Conservation (phyloP, 1,139 yeast genomes). For the Geotrichum klebahnii region DNA sequence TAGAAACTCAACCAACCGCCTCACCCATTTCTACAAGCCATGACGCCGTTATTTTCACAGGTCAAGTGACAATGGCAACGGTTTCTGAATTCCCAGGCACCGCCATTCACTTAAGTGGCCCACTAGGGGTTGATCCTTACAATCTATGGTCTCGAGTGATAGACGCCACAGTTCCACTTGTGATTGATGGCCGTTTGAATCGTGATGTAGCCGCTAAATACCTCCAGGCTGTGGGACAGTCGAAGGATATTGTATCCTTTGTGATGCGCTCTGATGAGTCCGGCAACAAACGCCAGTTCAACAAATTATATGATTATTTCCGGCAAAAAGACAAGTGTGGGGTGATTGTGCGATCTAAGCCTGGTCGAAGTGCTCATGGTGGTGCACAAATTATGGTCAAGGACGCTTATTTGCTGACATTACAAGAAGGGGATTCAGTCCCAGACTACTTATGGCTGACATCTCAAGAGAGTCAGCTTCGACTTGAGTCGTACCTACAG, state of each 20-base stretch:
- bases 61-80: slow-evolving; percentile 54
- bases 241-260: slow-evolving; percentile 53
- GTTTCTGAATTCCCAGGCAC: slow-evolving; percentile 49
- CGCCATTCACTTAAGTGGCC: slow-evolving; percentile 46
- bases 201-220: slow-evolving; percentile 54
- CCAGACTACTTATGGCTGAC: slow-evolving; percentile 29
- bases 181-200: slow-evolving; percentile 63
- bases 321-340: slow-evolving; percentile 53
- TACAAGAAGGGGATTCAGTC: slow-evolving; percentile 33
- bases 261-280: slow-evolving; percentile 28
- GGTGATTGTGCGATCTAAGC: slow-evolving; percentile 50
- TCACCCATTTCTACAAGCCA: background rate
- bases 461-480: slow-evolving; percentile 1
- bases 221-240: slow-evolving; percentile 46
- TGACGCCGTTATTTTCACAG: slow-evolving; percentile 47
- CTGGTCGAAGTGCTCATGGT: slow-evolving; percentile 27
- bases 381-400: slow-evolving; percentile 44
- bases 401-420: slow-evolving; percentile 60
- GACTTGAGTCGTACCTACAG: slow-evolving; percentile 5
- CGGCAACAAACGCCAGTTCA: slow-evolving; percentile 33
- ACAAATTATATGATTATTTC: slow-evolving; percentile 54
- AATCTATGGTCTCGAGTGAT: slow-evolving; percentile 35
- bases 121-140: slow-evolving; percentile 28
- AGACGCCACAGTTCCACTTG: slow-evolving; percentile 41
- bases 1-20: background rate